Evolutionary conservation across 2,329 filamentous ascomycete genomes (phyloP).

Genomic region (Xylaria sp.): DNA sequence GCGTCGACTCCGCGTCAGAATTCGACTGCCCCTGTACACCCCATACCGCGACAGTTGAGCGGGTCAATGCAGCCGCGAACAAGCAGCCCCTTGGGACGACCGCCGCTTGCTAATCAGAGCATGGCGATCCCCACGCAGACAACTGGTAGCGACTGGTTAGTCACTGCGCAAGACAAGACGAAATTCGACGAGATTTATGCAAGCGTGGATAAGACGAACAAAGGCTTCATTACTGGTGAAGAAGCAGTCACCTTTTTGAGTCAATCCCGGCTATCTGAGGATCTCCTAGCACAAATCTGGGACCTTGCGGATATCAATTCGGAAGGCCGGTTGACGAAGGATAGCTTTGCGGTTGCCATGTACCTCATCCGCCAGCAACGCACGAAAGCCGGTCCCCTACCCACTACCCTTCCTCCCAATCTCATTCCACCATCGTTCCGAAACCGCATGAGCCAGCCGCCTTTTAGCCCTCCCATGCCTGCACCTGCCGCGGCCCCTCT

Average conservation of each 20-base stretch:
- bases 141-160: conserved; percentile 66
- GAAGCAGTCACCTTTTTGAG: conserved; percentile 93
- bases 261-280: conserved; percentile 84
- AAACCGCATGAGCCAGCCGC: conserved; percentile 47
- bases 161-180: conserved; percentile 76
- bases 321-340: conserved; percentile 74
- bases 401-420: conserved; percentile 70
- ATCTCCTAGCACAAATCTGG: conserved; percentile 90
- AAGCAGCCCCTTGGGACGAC: conserved; percentile 51
- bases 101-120: conserved; percentile 42
- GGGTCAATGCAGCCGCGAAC: conserved; percentile 61
- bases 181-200: conserved; percentile 84
- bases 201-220: conserved; percentile 72
- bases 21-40: conserved; percentile 52
- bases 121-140: conserved; percentile 33
- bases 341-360: conserved; percentile 97
- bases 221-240: conserved; percentile 84
- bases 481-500: conserved; percentile 22
- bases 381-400: conserved; percentile 65
- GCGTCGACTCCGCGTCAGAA: conserved; percentile 43
- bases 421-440: conserved; percentile 85
- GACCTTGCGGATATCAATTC: conserved; percentile 93
- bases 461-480: conserved; percentile 43
- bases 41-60: conserved; percentile 79
- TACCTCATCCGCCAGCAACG: conserved; percentile 90